phyloP scores from a whole-genome alignment of 169 alveolate species.

The Theileria sp. region DNA sequence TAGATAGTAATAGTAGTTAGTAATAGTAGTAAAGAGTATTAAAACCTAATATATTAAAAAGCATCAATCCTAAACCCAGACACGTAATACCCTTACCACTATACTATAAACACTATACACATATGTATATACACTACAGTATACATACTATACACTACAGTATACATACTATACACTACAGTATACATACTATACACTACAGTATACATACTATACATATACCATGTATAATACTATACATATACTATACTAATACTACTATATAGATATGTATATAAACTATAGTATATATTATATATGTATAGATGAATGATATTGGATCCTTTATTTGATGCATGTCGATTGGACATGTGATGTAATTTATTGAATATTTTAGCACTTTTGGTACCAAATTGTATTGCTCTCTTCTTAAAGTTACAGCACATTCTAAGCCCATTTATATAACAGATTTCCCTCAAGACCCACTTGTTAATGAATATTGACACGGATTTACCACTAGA shows the following conservation, averaged over 20 bases:
- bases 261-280: not conserved
- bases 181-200: too few species aligned
- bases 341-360: constrained; percentile 54
- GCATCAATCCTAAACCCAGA: too few species aligned
- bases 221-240: not conserved
- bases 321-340: constrained; percentile 63
- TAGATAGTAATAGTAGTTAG: too few species aligned
- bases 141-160: too few species aligned
- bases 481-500: constrained; percentile 19
- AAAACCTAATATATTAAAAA: too few species aligned
- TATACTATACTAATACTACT: too few species aligned
- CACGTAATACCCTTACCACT: too few species aligned
- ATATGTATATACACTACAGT: too few species aligned
- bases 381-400: constrained; percentile 76
- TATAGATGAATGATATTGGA: not conserved
- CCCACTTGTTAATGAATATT: constrained; percentile 67
- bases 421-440: constrained; percentile 54
- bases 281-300: not conserved
- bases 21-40: too few species aligned
- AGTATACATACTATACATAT: too few species aligned
- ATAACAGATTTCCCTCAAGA: constrained; percentile 65
- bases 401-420: constrained; percentile 71
- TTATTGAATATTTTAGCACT: constrained; percentile 53
- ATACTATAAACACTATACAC: too few species aligned
- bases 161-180: too few species aligned